Conservation (phyloP, 306 rosid species). For the Quercus berberidifolia region DNA sequence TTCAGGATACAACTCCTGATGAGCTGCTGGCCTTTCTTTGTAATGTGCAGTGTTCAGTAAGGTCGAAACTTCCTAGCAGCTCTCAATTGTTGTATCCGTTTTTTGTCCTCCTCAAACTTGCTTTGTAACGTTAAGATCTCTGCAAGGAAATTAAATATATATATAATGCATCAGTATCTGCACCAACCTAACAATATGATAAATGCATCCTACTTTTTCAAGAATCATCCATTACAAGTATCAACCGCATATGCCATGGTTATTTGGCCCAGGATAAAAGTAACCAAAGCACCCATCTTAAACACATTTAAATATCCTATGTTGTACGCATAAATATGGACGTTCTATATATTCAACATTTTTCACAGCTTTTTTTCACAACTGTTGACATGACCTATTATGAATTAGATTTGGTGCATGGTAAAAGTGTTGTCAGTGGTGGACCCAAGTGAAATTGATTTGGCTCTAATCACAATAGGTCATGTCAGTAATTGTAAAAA, state of each 20-base stretch:
- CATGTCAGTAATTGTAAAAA: too few relatives aligned
- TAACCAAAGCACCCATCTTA: background rate
- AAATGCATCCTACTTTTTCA: background rate
- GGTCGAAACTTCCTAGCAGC: constrained; percentile 90
- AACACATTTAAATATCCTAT: background rate
- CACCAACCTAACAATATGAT: background rate
- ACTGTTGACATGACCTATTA: too few relatives aligned
- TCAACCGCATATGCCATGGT: background rate
- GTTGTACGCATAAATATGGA: background rate
- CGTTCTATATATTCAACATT: too few relatives aligned
- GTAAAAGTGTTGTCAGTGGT: too few relatives aligned
- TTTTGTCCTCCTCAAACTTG: constrained; percentile 83
- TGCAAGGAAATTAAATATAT: constrained; percentile 35
- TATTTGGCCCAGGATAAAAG: background rate
- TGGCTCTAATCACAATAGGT: too few relatives aligned
- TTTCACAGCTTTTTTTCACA: too few relatives aligned
- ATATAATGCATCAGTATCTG: constrained; percentile 16
- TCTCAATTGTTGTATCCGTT: constrained; percentile 74
- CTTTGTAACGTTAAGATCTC: constrained; percentile 78
- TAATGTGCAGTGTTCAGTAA: constrained; percentile 37
- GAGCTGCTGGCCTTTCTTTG: background rate
- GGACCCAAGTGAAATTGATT: too few relatives aligned
- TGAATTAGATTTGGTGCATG: too few relatives aligned
- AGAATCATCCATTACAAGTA: background rate
- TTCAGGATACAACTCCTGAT: background rate